Percentiles rank a stretch among this genome's conserved stretches.
Evolutionary conservation across 805 yeast genomes (phyloP).

Genomic region (Barnettozyma sp.): DNA sequence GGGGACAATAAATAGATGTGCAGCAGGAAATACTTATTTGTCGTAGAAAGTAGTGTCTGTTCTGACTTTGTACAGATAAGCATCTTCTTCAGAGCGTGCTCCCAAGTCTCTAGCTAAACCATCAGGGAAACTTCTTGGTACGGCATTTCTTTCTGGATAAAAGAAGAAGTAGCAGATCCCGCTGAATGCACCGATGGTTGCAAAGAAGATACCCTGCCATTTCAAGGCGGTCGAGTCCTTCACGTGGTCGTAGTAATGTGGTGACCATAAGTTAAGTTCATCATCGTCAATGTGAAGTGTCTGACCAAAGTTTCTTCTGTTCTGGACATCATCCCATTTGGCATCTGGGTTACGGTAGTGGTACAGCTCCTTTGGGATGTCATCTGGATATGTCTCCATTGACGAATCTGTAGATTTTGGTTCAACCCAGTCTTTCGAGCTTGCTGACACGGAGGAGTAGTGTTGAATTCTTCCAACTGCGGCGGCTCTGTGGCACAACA

Average conservation of each 20-base stretch:
- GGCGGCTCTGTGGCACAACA: neutral
- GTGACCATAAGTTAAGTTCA: slow-evolving; percentile 77
- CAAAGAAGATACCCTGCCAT: slow-evolving; percentile 53
- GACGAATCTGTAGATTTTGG: slow-evolving; percentile 5
- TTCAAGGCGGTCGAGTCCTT: slow-evolving; percentile 54
- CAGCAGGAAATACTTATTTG: too few species aligned
- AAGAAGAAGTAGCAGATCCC: slow-evolving; percentile 42
- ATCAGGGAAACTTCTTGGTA: slow-evolving; percentile 70
- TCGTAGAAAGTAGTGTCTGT: slow-evolving; percentile 29
- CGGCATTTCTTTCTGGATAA: slow-evolving; percentile 64
- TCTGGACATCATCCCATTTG: slow-evolving; percentile 73
- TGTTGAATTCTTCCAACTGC: neutral
- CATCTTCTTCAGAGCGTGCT: slow-evolving; percentile 42
- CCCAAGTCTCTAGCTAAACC: slow-evolving; percentile 76
- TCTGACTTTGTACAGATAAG: slow-evolving; percentile 33
- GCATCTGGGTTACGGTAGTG: slow-evolving; percentile 65
- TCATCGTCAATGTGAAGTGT: slow-evolving; percentile 70
- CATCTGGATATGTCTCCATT: slow-evolving; percentile 40
- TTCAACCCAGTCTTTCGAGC: slow-evolving; percentile 1
- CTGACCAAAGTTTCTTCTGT: slow-evolving; percentile 70
- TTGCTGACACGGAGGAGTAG: neutral
- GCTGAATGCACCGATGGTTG: slow-evolving; percentile 35
- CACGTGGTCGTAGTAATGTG: slow-evolving; percentile 61
- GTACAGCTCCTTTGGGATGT: slow-evolving; percentile 47
- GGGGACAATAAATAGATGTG: too few species aligned